These are phyloP conservation scores for Metschnikowia amazonensis DNA, from an alignment of 805 yeast species.

Conservation along the genomic window DNA sequence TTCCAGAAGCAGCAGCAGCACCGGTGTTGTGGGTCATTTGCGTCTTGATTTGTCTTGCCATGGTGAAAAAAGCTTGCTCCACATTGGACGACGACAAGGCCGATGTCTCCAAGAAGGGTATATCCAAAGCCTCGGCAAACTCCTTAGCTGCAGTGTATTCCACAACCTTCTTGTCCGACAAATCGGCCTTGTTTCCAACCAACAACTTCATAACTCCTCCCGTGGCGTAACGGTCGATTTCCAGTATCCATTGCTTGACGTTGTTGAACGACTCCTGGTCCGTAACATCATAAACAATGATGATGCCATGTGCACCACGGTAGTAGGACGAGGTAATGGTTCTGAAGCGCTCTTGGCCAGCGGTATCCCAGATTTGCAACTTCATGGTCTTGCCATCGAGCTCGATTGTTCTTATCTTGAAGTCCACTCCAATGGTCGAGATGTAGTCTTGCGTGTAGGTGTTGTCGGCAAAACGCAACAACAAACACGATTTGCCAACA, in stretches of 20 bases:
- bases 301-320: slow-evolving; percentile 98
- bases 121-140: slow-evolving; percentile 91
- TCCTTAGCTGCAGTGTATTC: slow-evolving; percentile 96
- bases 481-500: slow-evolving; percentile 94
- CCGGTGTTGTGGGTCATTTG: slow-evolving; percentile 73
- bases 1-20: slow-evolving; percentile 27
- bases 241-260: slow-evolving; percentile 98
- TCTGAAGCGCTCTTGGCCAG: slow-evolving; percentile 97
- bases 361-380: slow-evolving; percentile 99
- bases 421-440: slow-evolving; percentile 97
- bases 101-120: slow-evolving; percentile 94
- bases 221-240: slow-evolving; percentile 96
- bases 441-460: slow-evolving; percentile 96
- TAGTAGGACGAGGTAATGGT: slow-evolving; percentile 96
- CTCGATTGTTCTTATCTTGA: slow-evolving; percentile 84
- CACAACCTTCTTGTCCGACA: slow-evolving; percentile 89
- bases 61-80: slow-evolving; percentile 96
- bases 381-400: slow-evolving; percentile 96
- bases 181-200: slow-evolving; percentile 95
- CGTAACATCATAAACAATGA: slow-evolving; percentile 95
- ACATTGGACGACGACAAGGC: slow-evolving; percentile 95
- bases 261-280: slow-evolving; percentile 95
- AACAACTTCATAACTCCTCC: slow-evolving; percentile 94
- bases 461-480: slow-evolving; percentile 94
- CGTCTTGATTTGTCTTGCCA: slow-evolving; percentile 98